Percentiles rank a stretch among this genome's conserved stretches.
phyloP scores from a whole-genome alignment of 805 yeast species.

The Henningerozyma blattae region DNA sequence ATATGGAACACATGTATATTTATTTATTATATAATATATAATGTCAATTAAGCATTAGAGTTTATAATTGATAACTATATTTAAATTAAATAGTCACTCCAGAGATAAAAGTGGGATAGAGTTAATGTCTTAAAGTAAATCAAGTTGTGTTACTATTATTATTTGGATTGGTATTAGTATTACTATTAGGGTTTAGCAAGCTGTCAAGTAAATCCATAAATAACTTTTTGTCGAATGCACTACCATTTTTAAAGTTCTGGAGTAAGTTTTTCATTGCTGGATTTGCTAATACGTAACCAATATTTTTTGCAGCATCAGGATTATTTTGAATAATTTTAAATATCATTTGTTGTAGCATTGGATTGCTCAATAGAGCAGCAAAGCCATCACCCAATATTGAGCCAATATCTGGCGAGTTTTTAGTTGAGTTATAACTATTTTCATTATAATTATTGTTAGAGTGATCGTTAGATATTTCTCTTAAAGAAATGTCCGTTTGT shows the following conservation, averaged over 20 bases:
- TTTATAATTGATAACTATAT: no score
- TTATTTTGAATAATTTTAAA: slow-evolving; percentile 68
- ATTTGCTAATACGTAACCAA: slow-evolving; percentile 15
- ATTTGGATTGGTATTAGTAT: no score
- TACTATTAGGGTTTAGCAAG: no score
- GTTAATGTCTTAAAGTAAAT: no score
- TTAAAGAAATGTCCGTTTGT: slow-evolving; percentile 22
- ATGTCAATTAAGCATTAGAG: no score
- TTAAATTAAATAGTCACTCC: no score
- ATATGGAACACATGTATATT: no score
- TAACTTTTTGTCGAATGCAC: background rate
- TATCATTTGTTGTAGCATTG: slow-evolving; percentile 76
- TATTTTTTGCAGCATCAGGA: slow-evolving; percentile 56
- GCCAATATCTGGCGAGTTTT: slow-evolving; percentile 56
- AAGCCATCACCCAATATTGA: slow-evolving; percentile 51
- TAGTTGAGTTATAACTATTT: no score
- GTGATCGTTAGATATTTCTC: background rate
- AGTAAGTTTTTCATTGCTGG: background rate
- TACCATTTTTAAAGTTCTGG: background rate
- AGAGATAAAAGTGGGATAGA: no score
- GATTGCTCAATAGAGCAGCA: slow-evolving; percentile 65
- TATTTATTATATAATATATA: no score
- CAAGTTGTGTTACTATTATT: no score
- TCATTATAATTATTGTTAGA: background rate
- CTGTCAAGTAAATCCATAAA: background rate